These are phyloP conservation scores for Ganoderma lingzhi DNA, from an alignment of 1,284 basidiomycete species.

Conservation along the genomic window DNA sequence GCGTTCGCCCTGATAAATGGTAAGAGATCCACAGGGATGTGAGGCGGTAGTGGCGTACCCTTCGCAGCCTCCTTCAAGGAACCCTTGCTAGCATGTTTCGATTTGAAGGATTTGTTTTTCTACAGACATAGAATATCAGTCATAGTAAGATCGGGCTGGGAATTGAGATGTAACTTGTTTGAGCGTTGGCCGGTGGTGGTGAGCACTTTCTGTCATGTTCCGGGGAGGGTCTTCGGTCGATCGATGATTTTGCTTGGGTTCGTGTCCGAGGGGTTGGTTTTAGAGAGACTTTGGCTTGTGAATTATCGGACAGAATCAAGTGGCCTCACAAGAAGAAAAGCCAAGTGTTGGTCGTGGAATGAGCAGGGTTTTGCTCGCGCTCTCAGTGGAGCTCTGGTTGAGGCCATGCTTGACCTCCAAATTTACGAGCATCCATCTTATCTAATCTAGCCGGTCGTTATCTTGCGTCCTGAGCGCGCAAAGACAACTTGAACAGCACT, in stretches of 20 bases:
- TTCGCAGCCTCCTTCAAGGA: conserved; percentile 84
- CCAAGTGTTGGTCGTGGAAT: not conserved
- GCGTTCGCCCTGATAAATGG: conserved; percentile 16
- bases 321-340: not conserved
- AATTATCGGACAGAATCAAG: not conserved
- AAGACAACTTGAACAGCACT: not conserved
- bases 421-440: conserved; percentile 17
- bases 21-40: not conserved
- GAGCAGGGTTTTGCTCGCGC: not conserved
- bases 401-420: not conserved
- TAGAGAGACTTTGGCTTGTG: not conserved
- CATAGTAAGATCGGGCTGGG: not conserved
- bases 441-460: conserved; percentile 15
- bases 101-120: conserved; percentile 92
- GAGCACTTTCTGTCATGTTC: conserved; percentile 30
- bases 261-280: not conserved
- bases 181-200: conserved; percentile 81
- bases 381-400: no score
- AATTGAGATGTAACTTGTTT: conserved; percentile 63
- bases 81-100: conserved; percentile 87
- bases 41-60: conserved; percentile 53
- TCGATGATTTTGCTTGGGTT: not conserved
- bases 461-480: not conserved
- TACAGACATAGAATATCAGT: conserved; percentile 40
- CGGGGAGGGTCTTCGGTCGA: not conserved